Percentiles rank a stretch among this genome's conserved stretches.
phyloP scores from a whole-genome alignment of 345 rosid genomes.

The Chamaenerion angustifolium region DNA sequence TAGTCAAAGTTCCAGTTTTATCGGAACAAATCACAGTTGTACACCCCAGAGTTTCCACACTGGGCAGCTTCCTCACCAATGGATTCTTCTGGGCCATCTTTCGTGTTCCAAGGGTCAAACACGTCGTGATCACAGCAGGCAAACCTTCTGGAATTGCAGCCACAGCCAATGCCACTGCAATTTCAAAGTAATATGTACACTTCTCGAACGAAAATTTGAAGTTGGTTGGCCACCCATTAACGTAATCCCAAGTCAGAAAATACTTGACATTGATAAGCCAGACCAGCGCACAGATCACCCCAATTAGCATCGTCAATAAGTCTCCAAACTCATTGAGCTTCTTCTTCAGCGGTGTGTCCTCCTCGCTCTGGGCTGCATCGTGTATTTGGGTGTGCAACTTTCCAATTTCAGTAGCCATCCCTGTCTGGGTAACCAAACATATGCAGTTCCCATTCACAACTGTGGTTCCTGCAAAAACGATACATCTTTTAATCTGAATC shows the following conservation, averaged over 20 bases:
- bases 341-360: slow-evolving; percentile 91
- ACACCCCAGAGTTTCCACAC: no score
- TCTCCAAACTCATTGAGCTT: no score
- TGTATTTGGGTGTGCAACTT: slow-evolving; percentile 91
- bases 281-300: no score
- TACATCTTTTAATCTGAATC: no score
- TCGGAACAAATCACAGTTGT: no score
- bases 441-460: no score
- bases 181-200: no score
- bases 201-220: slow-evolving; percentile 89
- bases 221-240: slow-evolving; percentile 81
- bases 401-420: slow-evolving; percentile 85
- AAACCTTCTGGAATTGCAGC: slow-evolving; percentile 93
- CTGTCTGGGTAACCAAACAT: slow-evolving; percentile 68
- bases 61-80: no score
- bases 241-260: slow-evolving; percentile 83
- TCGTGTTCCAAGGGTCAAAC: slow-evolving; percentile 84
- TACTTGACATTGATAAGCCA: no score
- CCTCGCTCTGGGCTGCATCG: slow-evolving; percentile 70
- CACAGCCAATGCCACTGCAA: no score
- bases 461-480: no score
- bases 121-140: slow-evolving; percentile 93
- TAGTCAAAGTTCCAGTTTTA: slow-evolving; percentile 35
- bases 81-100: slow-evolving; percentile 92
- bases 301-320: no score